These are phyloP conservation scores for Eucalyptus rudis DNA, from an alignment of 345 rosid species.

Conservation along the genomic window DNA sequence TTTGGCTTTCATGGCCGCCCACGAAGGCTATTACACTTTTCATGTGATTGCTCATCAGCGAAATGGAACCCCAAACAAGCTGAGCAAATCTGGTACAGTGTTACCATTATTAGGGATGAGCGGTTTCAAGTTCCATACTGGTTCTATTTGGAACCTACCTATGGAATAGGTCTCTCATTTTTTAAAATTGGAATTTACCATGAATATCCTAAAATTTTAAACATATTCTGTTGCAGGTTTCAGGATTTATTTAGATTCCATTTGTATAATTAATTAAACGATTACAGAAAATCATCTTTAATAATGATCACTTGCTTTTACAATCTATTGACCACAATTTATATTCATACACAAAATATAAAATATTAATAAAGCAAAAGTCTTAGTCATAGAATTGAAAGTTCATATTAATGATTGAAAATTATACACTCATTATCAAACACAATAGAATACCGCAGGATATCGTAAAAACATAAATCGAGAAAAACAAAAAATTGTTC, in stretches of 20 bases:
- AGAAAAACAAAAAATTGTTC: not conserved
- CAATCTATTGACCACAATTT: not conserved
- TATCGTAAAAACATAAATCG: no score
- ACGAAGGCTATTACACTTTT: not conserved
- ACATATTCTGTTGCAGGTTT: no score
- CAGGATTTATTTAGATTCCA: no score
- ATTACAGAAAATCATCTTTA: no score
- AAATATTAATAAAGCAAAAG: no score
- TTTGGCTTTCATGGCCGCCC: not conserved
- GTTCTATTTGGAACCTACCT: not conserved
- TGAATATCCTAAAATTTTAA: not conserved
- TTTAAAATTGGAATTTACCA: no score
- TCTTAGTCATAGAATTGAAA: no score
- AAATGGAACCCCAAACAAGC: not conserved
- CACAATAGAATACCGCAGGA: rapidly evolving
- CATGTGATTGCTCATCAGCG: not conserved
- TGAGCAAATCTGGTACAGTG: not conserved
- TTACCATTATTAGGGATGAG: not conserved
- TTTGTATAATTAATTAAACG: no score
- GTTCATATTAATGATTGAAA: no score
- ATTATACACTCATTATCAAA: no score
- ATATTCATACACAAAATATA: no score
- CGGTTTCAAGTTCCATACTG: not conserved
- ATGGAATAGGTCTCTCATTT: not conserved
- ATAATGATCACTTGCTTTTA: no score